A percentile compares a stretch with the other conserved stretches of the same genome.
Conservation (phyloP, 2,329 filamentous ascomycete species). For the Phialophora expanda region DNA sequence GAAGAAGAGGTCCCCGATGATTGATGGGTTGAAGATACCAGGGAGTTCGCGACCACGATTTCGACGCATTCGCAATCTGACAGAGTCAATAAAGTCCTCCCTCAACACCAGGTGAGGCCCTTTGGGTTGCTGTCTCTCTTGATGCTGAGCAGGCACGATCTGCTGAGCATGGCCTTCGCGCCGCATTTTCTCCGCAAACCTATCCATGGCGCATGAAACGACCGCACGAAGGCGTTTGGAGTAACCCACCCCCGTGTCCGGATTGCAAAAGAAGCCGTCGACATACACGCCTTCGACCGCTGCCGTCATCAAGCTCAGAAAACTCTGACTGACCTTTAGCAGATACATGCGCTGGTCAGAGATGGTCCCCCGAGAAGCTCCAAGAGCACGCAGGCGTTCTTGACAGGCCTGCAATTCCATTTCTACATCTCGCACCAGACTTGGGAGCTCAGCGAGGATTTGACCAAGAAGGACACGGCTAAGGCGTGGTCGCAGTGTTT, state of each 20-base stretch:
- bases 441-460: slow-evolving; percentile 45
- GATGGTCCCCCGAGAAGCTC: slow-evolving; percentile 46
- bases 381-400: slow-evolving; percentile 53
- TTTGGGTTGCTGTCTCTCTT: background rate
- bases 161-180: slow-evolving; percentile 29
- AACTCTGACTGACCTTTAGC: slow-evolving; percentile 47
- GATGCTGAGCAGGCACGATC: slow-evolving; percentile 21
- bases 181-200: slow-evolving; percentile 40
- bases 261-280: slow-evolving; percentile 48
- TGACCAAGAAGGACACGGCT: slow-evolving; percentile 45
- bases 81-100: slow-evolving; percentile 19
- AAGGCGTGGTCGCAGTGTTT: slow-evolving; percentile 43
- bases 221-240: slow-evolving; percentile 42
- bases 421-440: slow-evolving; percentile 47
- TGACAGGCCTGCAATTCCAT: slow-evolving; percentile 46
- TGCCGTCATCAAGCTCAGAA: slow-evolving; percentile 47
- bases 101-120: slow-evolving; percentile 18
- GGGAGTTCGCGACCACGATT: slow-evolving; percentile 45
- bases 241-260: slow-evolving; percentile 35
- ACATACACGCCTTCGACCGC: slow-evolving; percentile 51
- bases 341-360: slow-evolving; percentile 45
- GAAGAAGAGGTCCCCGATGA: slow-evolving; percentile 45
- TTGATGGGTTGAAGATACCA: slow-evolving; percentile 44
- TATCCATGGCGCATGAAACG: slow-evolving; percentile 40
- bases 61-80: slow-evolving; percentile 27